Conservation (phyloP, 805 yeast species). For the Starmera caribaea region DNA sequence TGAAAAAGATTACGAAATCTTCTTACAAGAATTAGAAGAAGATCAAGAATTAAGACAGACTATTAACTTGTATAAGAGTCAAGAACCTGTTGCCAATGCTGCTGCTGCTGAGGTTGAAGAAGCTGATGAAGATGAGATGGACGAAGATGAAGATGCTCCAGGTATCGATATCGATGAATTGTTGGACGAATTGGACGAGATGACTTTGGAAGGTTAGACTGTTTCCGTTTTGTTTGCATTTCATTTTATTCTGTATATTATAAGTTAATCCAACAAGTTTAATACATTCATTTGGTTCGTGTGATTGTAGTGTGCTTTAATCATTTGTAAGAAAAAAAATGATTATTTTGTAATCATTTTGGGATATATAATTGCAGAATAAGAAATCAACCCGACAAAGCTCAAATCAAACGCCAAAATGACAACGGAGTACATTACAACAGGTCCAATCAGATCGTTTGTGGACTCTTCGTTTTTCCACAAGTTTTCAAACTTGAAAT, state of each 20-base stretch:
- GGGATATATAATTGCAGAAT: too few relatives aligned
- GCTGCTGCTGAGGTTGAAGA: constrained; percentile 5
- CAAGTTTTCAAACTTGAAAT: constrained; percentile 58
- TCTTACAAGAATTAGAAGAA: constrained; percentile 96
- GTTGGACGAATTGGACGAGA: constrained; percentile 88
- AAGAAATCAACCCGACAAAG: too few relatives aligned
- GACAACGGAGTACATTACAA: too few relatives aligned
- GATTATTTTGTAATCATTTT: too few relatives aligned
- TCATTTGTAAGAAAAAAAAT: too few relatives aligned
- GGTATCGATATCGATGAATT: constrained; percentile 84
- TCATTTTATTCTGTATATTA: constrained; percentile 7
- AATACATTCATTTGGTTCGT: too few relatives aligned
- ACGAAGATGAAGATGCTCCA: constrained; percentile 72
- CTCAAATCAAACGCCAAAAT: too few relatives aligned
- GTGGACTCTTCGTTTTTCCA: constrained; percentile 86
- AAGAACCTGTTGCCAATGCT: constrained; percentile 13
- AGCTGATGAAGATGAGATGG: constrained; percentile 30
- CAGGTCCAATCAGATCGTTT: constrained; percentile 49
- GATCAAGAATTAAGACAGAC: constrained; percentile 90
- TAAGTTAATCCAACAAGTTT: too few relatives aligned
- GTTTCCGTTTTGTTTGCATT: too few relatives aligned
- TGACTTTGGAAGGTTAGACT: constrained; percentile 64
- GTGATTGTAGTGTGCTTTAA: too few relatives aligned
- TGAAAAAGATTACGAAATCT: constrained; percentile 88
- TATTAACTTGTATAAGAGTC: constrained; percentile 77